Conservation (phyloP, 1,284 basidiomycete genomes). For the Fomitopsis pinicola region DNA sequence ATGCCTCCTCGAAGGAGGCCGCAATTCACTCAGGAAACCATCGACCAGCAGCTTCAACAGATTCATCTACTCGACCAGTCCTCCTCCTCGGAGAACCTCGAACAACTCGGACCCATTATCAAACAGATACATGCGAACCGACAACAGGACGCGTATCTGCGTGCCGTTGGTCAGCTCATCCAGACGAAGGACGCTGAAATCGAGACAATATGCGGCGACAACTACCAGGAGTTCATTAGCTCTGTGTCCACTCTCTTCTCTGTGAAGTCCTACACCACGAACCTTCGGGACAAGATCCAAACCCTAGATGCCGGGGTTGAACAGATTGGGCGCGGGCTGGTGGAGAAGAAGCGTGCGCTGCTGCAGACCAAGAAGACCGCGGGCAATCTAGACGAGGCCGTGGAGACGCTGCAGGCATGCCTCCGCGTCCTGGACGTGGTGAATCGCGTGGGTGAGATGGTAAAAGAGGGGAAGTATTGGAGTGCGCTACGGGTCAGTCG, state of each 20-base stretch:
- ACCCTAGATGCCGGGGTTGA: constrained; percentile 68
- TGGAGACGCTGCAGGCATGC: constrained; percentile 91
- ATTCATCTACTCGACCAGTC: constrained; percentile 83
- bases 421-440: constrained; percentile 91
- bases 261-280: constrained; percentile 86
- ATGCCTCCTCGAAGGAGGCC: constrained; percentile 74
- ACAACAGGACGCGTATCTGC: constrained; percentile 90
- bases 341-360: constrained; percentile 88
- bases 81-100: constrained; percentile 86
- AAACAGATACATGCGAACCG: constrained; percentile 89
- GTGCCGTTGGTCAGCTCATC: constrained; percentile 83
- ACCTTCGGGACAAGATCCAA: constrained; percentile 75
- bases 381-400: constrained; percentile 92
- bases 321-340: constrained; percentile 78
- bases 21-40: constrained; percentile 74
- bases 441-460: constrained; percentile 91
- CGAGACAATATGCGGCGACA: constrained; percentile 91
- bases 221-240: constrained; percentile 97
- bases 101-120: constrained; percentile 89
- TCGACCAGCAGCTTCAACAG: constrained; percentile 83
- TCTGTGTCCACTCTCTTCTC: constrained; percentile 95
- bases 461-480: constrained; percentile 92
- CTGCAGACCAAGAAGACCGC: constrained; percentile 91
- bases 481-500: constrained; percentile 86
- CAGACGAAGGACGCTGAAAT: constrained; percentile 95